Evolutionary conservation across 1,284 basidiomycete species (phyloP).

Genomic region (Ustilago vetiveriae): DNA sequence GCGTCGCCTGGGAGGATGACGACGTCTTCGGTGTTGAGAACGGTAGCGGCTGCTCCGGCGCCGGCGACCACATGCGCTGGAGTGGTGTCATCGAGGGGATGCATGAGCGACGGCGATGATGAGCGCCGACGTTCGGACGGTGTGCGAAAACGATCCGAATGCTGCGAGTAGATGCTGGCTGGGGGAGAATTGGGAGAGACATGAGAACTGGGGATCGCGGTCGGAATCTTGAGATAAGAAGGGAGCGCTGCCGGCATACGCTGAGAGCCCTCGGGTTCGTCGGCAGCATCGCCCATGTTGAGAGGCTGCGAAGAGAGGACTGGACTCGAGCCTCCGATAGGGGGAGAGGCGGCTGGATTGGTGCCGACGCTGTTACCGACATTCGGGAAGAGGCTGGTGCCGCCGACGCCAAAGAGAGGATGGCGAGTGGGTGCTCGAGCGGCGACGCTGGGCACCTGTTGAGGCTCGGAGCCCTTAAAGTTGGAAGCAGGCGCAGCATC

Average conservation of each 20-base stretch:
- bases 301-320: slow-evolving; percentile 41
- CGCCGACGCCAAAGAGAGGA: slow-evolving; percentile 35
- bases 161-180: slow-evolving; percentile 31
- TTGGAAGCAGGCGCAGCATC: slow-evolving; percentile 3
- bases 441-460: slow-evolving; percentile 24
- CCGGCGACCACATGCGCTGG: slow-evolving; percentile 27
- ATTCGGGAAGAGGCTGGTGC: slow-evolving; percentile 36
- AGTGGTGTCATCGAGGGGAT: slow-evolving; percentile 18
- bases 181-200: slow-evolving; percentile 36
- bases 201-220: slow-evolving; percentile 60
- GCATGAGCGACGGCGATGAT: slow-evolving; percentile 38
- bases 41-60: slow-evolving; percentile 47
- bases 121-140: slow-evolving; percentile 23
- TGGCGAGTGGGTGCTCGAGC: slow-evolving; percentile 33
- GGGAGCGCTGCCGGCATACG: slow-evolving; percentile 51
- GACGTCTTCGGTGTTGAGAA: slow-evolving; percentile 54
- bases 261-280: slow-evolving; percentile 10
- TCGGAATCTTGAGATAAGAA: slow-evolving; percentile 66
- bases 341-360: slow-evolving; percentile 35
- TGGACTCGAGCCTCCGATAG: slow-evolving; percentile 34
- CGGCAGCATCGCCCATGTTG: slow-evolving; percentile 9
- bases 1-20: slow-evolving; percentile 52
- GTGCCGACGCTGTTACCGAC: slow-evolving; percentile 39
- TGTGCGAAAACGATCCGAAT: slow-evolving; percentile 20
- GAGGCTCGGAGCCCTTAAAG: slow-evolving; percentile 32